Evolutionary conservation across 768 basidiomycete genomes (phyloP), one percentile per base, ranked within the genome.

Genomic region (Phaffia australis): DNA sequence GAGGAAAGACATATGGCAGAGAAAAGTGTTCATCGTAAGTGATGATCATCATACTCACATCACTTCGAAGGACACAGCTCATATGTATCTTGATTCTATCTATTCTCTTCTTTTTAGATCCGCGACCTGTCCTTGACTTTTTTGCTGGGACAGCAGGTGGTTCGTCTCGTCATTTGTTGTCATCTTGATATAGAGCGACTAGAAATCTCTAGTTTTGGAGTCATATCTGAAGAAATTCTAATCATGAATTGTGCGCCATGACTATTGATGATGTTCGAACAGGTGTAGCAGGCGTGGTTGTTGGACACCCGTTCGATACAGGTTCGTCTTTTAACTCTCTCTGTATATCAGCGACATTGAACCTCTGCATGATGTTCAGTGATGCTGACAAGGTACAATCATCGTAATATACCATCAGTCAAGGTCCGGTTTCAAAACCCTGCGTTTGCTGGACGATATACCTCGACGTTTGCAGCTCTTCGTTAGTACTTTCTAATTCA

Each of bases 301-400:
- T 29, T 7, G 55, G 87, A 19, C 87, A 86, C 71, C 88, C 88
- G 0, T 85, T 89, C 60, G 88, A 89, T 73, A 89, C 85, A 27
- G 81, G 82, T 80, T 68, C 68, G 76, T 11, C 74, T 18, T 9
- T 57, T 30, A 32, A 16, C 15, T 3, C 18, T 21, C 1, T 18
- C 46, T 56, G 25, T 11, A 4, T 21, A 42, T n/a, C 16, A 27
- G 0, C 50, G 50, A 19, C 11, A 49, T 9, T 42, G 8, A 23
- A 32, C 29, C 49, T 16, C 15, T 35, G 62, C 4, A 55, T 55
- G 25, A 29, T 42, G 55, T 48, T 69, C 70, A 57, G 50, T 69
- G 65, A 14, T 15, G 19, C 1, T 8, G 27, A 8, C 23, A 1
- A 8, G 8, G 3, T 9, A 4, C n/a, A 19, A 15, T 46, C 9